Evolutionary conservation across 2,329 filamentous ascomycete species (phyloP).

Genomic region (Sphaceloma murrayae): DNA sequence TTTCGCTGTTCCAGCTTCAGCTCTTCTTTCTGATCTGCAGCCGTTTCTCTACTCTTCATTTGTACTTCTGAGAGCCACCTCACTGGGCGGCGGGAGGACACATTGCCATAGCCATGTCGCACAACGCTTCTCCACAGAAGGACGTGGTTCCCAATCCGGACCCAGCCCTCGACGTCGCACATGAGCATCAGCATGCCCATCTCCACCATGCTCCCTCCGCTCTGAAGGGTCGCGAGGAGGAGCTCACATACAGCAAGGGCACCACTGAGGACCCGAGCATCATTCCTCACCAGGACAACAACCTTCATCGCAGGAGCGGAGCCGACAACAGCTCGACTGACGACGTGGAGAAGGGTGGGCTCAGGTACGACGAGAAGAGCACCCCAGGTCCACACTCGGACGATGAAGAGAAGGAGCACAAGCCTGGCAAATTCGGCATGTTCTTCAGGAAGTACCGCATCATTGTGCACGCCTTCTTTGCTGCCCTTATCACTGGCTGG

Average conservation of each 20-base stretch:
- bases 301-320: slow-evolving; percentile 10
- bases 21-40: slow-evolving; percentile 7
- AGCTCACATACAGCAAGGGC: slow-evolving; percentile 13
- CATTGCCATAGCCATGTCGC: slow-evolving; percentile 12
- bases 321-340: slow-evolving; percentile 8
- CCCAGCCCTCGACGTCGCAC: slow-evolving; percentile 28
- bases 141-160: slow-evolving; percentile 21
- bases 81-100: slow-evolving; percentile 12
- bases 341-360: slow-evolving; percentile 15
- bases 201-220: slow-evolving; percentile 27
- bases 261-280: slow-evolving; percentile 15
- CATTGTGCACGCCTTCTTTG: slow-evolving; percentile 27
- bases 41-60: slow-evolving; percentile 1
- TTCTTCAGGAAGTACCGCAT: slow-evolving; percentile 39
- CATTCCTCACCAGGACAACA: slow-evolving; percentile 17
- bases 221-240: slow-evolving; percentile 7
- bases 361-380: slow-evolving; percentile 15
- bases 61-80: slow-evolving; percentile 6
- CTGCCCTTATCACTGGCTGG: slow-evolving; percentile 40
- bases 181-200: slow-evolving; percentile 33
- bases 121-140: slow-evolving; percentile 16
- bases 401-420: slow-evolving; percentile 21
- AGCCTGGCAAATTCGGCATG: slow-evolving; percentile 27
- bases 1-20: not conserved
- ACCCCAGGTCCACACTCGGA: slow-evolving; percentile 3